Conservation (phyloP, 2,329 filamentous ascomycete species). For the Sarocladium kiliense region DNA sequence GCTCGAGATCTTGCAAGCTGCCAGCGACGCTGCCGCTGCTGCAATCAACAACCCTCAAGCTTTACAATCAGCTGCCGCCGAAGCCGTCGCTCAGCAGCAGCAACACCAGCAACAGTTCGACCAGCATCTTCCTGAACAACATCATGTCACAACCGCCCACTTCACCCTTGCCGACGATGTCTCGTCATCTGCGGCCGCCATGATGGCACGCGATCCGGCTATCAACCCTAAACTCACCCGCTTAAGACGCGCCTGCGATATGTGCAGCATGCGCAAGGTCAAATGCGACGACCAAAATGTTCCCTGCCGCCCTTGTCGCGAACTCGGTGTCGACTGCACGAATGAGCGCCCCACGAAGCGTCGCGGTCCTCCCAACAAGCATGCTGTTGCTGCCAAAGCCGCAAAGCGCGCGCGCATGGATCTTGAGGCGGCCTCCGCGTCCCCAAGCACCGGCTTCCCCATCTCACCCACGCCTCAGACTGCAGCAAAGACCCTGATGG, state of each 20-base stretch:
- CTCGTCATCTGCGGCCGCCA: slow-evolving; percentile 11
- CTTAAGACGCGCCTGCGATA: slow-evolving; percentile 53
- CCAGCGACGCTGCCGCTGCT: slow-evolving; percentile 33
- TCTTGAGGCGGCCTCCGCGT: slow-evolving; percentile 13
- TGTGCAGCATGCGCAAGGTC: slow-evolving; percentile 58
- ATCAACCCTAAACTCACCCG: slow-evolving; percentile 49
- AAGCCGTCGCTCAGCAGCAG: slow-evolving; percentile 24
- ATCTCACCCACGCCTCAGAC: slow-evolving; percentile 39
- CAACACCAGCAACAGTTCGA: slow-evolving; percentile 16
- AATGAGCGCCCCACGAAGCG: slow-evolving; percentile 53
- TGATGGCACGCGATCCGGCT: slow-evolving; percentile 31
- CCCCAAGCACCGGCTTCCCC: slow-evolving; percentile 13
- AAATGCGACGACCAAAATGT: slow-evolving; percentile 54
- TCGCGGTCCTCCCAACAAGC: slow-evolving; percentile 54
- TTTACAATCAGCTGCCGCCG: slow-evolving; percentile 33
- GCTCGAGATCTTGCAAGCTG: slow-evolving; percentile 39
- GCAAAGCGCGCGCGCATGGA: slow-evolving; percentile 43
- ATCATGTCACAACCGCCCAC: slow-evolving; percentile 18
- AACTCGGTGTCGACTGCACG: slow-evolving; percentile 54
- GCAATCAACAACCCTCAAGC: slow-evolving; percentile 31
- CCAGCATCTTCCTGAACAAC: slow-evolving; percentile 14
- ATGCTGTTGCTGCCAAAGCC: slow-evolving; percentile 49
- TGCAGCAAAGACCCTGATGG: slow-evolving; percentile 43
- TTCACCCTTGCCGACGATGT: slow-evolving; percentile 17
- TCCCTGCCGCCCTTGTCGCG: slow-evolving; percentile 52